These are phyloP conservation scores for Metarhizium rileyi DNA, from an alignment of 2,329 filamentous ascomycete species.

Conservation along the genomic window DNA sequence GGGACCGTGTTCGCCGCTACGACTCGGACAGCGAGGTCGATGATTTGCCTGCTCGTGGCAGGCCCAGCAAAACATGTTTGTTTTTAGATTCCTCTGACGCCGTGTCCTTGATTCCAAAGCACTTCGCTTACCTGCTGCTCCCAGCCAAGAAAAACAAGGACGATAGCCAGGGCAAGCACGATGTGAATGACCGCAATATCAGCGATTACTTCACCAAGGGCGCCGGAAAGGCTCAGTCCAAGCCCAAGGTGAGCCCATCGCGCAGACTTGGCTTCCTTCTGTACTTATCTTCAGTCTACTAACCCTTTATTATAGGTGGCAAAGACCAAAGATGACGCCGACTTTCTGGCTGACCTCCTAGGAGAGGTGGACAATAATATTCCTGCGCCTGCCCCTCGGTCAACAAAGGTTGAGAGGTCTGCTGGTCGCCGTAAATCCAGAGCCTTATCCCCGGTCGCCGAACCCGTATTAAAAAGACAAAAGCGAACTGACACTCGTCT, in stretches of 20 bases:
- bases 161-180: conserved; percentile 74
- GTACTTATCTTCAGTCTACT: neutral
- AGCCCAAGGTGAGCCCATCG: conserved; percentile 60
- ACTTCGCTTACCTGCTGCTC: neutral
- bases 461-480: conserved; percentile 44
- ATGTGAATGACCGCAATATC: conserved; percentile 85
- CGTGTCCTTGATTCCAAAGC: neutral
- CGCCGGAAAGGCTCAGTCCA: conserved; percentile 53
- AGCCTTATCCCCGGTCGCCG: conserved; percentile 64
- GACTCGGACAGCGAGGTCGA: conserved; percentile 61
- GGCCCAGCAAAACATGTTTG: conserved; percentile 42
- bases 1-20: conserved; percentile 64
- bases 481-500: conserved; percentile 41
- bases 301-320: conserved; percentile 40
- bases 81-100: neutral
- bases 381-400: conserved; percentile 41
- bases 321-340: conserved; percentile 78
- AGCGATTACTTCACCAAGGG: conserved; percentile 89
- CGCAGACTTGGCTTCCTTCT: neutral
- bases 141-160: conserved; percentile 79
- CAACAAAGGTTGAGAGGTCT: conserved; percentile 56
- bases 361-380: conserved; percentile 79
- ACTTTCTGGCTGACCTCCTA: conserved; percentile 76
- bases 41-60: conserved; percentile 30
- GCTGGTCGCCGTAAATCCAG: conserved; percentile 70